Conservation (phyloP, 257 asterid species). For the Voacanga thouarsii region DNA sequence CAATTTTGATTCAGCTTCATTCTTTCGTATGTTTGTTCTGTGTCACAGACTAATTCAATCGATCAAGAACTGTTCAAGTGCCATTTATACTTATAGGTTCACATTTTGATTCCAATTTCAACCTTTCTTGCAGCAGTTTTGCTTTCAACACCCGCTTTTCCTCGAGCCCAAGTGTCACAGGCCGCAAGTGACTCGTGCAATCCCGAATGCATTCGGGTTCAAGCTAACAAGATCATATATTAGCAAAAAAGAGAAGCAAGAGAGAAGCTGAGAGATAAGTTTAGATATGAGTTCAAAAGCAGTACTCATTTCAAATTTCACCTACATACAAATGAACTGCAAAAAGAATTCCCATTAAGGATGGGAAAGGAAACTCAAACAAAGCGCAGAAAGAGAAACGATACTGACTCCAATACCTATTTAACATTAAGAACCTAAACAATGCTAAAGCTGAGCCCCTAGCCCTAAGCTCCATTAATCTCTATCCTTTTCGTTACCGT, state of each 20-base stretch:
- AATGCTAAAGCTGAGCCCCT: constrained; percentile 23
- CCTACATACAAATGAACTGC: constrained; percentile 40
- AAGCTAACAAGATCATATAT: no score
- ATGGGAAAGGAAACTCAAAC: constrained; percentile 17
- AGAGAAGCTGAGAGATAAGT: not conserved
- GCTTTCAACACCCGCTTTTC: no score
- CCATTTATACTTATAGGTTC: not conserved
- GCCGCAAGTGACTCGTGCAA: no score
- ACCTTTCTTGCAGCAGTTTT: no score
- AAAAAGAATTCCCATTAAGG: constrained; percentile 35
- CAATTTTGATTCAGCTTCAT: not conserved
- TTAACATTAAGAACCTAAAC: constrained; percentile 10
- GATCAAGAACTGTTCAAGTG: no score
- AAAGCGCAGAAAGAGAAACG: constrained; percentile 3
- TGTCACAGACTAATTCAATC: no score
- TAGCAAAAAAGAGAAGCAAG: no score
- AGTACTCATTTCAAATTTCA: constrained; percentile 23
- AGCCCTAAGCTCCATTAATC: constrained; percentile 22
- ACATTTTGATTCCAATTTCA: no score
- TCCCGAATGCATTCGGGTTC: no score
- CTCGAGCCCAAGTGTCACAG: no score
- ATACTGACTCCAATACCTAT: constrained; percentile 22
- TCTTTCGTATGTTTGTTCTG: no score
- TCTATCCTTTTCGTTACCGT: constrained; percentile 7
- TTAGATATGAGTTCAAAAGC: constrained; percentile 12